Evolutionary conservation across 129 eudicot genomes (phyloP).

Genomic region (Apium graveolens): DNA sequence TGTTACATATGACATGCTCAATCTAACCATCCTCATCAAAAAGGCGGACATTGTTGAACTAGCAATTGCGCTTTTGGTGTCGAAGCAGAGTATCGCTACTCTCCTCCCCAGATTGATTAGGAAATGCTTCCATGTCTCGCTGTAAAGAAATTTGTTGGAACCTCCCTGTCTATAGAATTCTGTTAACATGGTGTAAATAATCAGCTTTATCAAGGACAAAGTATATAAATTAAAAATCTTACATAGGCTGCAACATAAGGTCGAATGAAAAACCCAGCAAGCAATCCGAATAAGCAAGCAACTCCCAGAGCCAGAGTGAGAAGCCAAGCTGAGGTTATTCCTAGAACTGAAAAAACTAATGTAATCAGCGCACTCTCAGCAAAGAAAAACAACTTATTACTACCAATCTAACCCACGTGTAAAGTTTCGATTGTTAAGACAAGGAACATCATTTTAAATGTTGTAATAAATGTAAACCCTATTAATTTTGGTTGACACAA

Average conservation of each 20-base stretch:
- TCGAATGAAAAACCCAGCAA: slow-evolving; percentile 53
- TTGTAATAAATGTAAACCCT: background rate
- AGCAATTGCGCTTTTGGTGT: slow-evolving; percentile 78
- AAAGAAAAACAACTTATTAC: background rate
- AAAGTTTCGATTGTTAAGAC: background rate
- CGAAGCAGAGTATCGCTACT: slow-evolving; percentile 58
- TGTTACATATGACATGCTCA: slow-evolving; percentile 39
- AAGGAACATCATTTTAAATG: background rate
- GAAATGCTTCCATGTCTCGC: slow-evolving; percentile 77
- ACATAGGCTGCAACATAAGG: slow-evolving; percentile 61
- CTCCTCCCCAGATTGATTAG: slow-evolving; percentile 74
- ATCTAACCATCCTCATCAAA: slow-evolving; percentile 19
- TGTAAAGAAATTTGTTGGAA: slow-evolving; percentile 26
- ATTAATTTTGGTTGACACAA: background rate
- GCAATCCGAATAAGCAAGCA: slow-evolving; percentile 45
- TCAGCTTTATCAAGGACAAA: background rate
- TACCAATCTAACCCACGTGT: no score
- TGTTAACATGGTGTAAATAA: slow-evolving; percentile 18
- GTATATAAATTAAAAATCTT: slow-evolving; percentile 28
- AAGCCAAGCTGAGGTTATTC: slow-evolving; percentile 34
- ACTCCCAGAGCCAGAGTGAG: slow-evolving; percentile 40
- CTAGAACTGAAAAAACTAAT: slow-evolving; percentile 31
- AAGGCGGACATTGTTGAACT: slow-evolving; percentile 29
- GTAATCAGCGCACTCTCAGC: background rate
- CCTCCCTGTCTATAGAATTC: slow-evolving; percentile 79